Conservation (phyloP, 2,329 filamentous ascomycete genomes). For the Aspergillus jensenii region DNA sequence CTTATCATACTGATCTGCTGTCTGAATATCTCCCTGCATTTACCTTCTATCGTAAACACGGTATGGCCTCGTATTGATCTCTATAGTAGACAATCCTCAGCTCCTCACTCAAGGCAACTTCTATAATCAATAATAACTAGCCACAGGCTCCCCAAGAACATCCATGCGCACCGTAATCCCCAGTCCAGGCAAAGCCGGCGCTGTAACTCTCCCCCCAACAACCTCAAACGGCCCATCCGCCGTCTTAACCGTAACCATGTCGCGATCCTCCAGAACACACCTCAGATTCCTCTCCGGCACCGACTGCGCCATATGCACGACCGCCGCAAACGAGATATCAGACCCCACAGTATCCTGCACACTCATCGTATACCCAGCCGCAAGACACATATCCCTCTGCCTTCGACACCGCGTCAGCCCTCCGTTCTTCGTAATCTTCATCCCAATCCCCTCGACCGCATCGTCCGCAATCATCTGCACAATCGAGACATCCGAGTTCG, state of each 20-base stretch:
- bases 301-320: conserved; percentile 22
- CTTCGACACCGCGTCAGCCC: conserved; percentile 20
- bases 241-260: conserved; percentile 23
- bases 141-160: conserved; percentile 14
- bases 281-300: conserved; percentile 17
- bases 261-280: conserved; percentile 12
- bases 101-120: no score
- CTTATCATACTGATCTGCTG: no score
- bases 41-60: background rate
- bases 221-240: conserved; percentile 20
- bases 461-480: conserved; percentile 24
- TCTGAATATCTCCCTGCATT: no score
- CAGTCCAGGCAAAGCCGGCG: conserved; percentile 12
- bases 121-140: conserved; percentile 5
- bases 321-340: conserved; percentile 29
- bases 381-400: conserved; percentile 23
- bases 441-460: conserved; percentile 23
- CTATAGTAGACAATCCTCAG: no score
- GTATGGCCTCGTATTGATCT: no score
- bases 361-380: conserved; percentile 21
- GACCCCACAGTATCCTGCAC: conserved; percentile 26
- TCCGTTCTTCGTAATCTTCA: conserved; percentile 26
- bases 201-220: conserved; percentile 3
- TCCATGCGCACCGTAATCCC: conserved; percentile 12
- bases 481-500: conserved; percentile 16